Conservation (phyloP, 768 basidiomycete genomes). For the Naganishia onofrii region DNA sequence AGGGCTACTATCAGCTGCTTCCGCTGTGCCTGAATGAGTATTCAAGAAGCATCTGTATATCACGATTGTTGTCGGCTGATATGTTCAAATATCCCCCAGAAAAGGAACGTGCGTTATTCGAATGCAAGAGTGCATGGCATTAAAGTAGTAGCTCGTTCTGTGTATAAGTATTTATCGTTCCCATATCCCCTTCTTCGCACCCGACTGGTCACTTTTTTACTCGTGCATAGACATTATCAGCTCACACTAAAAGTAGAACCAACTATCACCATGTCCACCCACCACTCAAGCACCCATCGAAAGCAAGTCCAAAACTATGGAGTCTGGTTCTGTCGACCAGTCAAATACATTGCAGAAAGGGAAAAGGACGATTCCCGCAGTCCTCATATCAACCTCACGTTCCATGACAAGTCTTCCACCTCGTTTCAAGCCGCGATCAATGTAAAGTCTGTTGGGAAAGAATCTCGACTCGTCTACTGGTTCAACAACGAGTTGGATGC, state of each 20-base stretch:
- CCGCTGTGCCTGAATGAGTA: too few species aligned
- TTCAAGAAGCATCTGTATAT: too few species aligned
- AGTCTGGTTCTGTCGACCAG: conserved; percentile 4
- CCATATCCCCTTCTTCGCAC: too few species aligned
- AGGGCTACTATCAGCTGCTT: too few species aligned
- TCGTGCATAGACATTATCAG: too few species aligned
- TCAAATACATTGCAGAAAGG: not conserved
- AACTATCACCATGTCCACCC: not conserved
- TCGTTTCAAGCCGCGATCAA: conserved; percentile 20
- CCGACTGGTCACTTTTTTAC: too few species aligned
- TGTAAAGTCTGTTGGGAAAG: conserved; percentile 6
- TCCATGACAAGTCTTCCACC: not conserved
- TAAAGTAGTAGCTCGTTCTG: too few species aligned
- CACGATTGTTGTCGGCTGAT: too few species aligned
- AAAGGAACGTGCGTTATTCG: too few species aligned
- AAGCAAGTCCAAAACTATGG: conserved; percentile 9
- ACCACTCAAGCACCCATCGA: not conserved
- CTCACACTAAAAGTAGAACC: not conserved
- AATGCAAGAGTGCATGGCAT: too few species aligned
- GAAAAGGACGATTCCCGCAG: conserved; percentile 3
- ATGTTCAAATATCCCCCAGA: too few species aligned
- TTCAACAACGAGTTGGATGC: conserved; percentile 4
- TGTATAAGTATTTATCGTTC: too few species aligned
- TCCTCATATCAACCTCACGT: conserved; percentile 20
- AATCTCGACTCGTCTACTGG: conserved; percentile 22